phyloP scores from a whole-genome alignment of 345 rosid species.

The Excoecaria agallocha region DNA sequence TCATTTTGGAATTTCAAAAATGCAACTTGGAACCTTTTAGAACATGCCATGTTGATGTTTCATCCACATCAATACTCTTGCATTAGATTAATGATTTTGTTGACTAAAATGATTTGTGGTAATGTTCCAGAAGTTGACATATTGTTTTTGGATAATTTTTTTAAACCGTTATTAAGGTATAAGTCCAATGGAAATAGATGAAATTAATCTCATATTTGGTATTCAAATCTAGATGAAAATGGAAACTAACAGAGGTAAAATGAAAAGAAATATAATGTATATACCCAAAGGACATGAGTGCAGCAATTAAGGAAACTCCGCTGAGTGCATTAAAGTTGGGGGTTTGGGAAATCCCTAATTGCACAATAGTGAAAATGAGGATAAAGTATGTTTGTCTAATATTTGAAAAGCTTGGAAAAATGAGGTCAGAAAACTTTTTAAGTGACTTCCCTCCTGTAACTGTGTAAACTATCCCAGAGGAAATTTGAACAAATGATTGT shows the following conservation, averaged over 20 bases:
- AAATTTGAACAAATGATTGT: conserved; percentile 27
- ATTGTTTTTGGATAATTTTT: no score
- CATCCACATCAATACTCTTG: no score
- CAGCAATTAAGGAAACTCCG: conserved; percentile 28
- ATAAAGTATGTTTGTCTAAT: conserved; percentile 25
- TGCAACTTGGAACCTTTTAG: no score
- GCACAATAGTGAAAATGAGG: conserved; percentile 16
- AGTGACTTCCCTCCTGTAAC: conserved; percentile 19
- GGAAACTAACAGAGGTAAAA: not conserved
- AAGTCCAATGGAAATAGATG: no score
- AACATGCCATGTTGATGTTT: no score
- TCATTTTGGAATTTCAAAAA: no score
- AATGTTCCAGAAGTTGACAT: no score
- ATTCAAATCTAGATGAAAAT: not conserved
- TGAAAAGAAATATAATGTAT: not conserved
- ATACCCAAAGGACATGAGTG: conserved; percentile 30
- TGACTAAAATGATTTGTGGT: no score
- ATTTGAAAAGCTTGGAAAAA: not conserved
- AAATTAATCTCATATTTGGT: no score
- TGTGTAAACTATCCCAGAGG: conserved; percentile 26
- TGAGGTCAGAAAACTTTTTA: conserved; percentile 15
- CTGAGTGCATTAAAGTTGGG: conserved; percentile 31
- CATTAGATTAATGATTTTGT: no score
- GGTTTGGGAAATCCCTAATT: conserved; percentile 29
- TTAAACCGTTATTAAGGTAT: no score